Percentiles rank a stretch among this genome's conserved stretches.
These are phyloP conservation scores for Cucurbita maxima DNA, from an alignment of 306 rosid genomes.

Conservation along the genomic window DNA sequence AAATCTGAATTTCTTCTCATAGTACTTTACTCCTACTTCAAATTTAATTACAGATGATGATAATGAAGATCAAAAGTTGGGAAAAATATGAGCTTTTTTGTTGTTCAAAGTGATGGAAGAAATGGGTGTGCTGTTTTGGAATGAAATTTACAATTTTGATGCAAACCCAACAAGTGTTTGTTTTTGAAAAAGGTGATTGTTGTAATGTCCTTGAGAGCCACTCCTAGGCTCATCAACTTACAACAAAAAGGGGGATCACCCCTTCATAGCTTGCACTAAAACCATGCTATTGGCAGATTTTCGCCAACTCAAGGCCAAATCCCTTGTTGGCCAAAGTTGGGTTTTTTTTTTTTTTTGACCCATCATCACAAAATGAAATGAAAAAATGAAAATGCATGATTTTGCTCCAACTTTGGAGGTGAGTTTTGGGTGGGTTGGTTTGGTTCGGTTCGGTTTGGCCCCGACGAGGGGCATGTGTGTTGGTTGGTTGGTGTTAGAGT, in stretches of 20 bases:
- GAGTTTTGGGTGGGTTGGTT: neutral
- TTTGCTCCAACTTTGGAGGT: slow-evolving; percentile 35
- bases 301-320: neutral
- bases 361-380: neutral
- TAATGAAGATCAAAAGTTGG: neutral
- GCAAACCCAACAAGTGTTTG: slow-evolving; percentile 20
- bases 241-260: neutral
- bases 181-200: neutral
- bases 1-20: neutral
- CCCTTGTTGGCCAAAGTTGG: neutral
- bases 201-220: slow-evolving; percentile 18
- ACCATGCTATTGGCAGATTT: neutral
- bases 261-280: neutral
- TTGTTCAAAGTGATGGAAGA: slow-evolving; percentile 8
- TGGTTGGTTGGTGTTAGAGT: slow-evolving; percentile 28
- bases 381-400: slow-evolving; percentile 60
- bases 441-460: slow-evolving; percentile 12
- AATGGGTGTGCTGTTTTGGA: neutral
- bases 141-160: slow-evolving; percentile 39
- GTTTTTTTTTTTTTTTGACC: neutral
- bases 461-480: slow-evolving; percentile 39
- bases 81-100: neutral
- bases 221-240: slow-evolving; percentile 24
- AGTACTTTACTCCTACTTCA: neutral
- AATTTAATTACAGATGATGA: neutral